These are phyloP conservation scores for Cladosporium sp. DNA, from an alignment of 2,329 filamentous ascomycete species.

Conservation along the genomic window DNA sequence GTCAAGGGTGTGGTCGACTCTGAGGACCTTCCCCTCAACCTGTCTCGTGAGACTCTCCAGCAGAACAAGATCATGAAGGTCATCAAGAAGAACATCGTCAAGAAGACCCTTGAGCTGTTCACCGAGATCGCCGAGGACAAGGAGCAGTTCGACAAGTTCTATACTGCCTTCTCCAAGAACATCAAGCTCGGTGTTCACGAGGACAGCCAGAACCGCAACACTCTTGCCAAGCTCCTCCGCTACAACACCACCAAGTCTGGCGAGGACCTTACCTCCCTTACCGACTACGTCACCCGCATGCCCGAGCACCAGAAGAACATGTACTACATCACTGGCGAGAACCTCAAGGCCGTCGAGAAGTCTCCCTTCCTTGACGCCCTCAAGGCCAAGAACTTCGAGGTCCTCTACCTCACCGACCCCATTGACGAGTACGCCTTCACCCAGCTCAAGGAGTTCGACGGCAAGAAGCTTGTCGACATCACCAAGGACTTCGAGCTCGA, in stretches of 20 bases:
- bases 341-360: slow-evolving; percentile 95
- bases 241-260: slow-evolving; percentile 99
- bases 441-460: slow-evolving; percentile 99
- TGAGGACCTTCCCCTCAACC: slow-evolving; percentile 97
- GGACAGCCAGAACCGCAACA: slow-evolving; percentile 92
- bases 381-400: slow-evolving; percentile 99
- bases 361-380: slow-evolving; percentile 98
- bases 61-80: slow-evolving; percentile 99
- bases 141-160: slow-evolving; percentile 99
- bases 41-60: slow-evolving; percentile 99
- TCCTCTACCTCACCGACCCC: slow-evolving; percentile 98
- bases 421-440: slow-evolving; percentile 99
- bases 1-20: slow-evolving; percentile 99
- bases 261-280: slow-evolving; percentile 92
- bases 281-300: slow-evolving; percentile 99
- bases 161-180: slow-evolving; percentile 99
- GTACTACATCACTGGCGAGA: slow-evolving; percentile 99
- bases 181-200: slow-evolving; percentile 99
- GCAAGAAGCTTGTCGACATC: slow-evolving; percentile 99
- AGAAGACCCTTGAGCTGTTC: slow-evolving; percentile 99
- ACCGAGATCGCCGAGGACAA: slow-evolving; percentile 98
- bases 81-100: slow-evolving; percentile 99
- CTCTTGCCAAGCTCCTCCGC: slow-evolving; percentile 96
- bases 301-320: slow-evolving; percentile 99
- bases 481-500: slow-evolving; percentile 99